Base-by-base conservation (phyloP, 23 red algal species). In the Cyanidioschyzon merolae region DNA sequence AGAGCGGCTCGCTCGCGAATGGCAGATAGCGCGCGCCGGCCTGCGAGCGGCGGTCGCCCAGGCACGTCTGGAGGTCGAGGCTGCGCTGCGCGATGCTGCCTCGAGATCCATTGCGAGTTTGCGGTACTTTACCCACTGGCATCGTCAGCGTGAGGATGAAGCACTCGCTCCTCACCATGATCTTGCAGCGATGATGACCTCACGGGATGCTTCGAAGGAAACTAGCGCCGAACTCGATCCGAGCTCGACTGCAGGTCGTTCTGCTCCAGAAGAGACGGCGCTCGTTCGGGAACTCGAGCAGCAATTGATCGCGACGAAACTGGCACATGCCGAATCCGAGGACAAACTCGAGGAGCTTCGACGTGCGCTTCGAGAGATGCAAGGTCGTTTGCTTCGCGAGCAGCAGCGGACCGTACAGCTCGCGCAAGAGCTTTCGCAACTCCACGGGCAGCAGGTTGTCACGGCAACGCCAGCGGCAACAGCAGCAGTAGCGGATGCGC, bases 271-370 rank as follows among this genome's bases (percentile, higher is more conserved):
- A 3, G 30, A 25, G 29, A 7, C n/a, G n/a, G 63, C 12, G 63
- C 21, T 7, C 12, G 7, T 35, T 35, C 63, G 30, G n/a, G 63
- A 71, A 27, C 63, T 71, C 16, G 63, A 71, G 32, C 63, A 71
- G 63, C 63, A 71, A 32, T 27, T 71, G 2, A 71, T 71, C 29
- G n/a, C 21, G 7, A 27, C 63, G 7, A 71, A 71, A 71, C 2
- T 71, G 32, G 63, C 63, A 7, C 63, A 71, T 35, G 63, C 63
- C 7, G 12, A 71, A 35, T 25, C 63, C 63, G 63, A 71, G 63
- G 32, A 27, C 29, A 7, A 27, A 25, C 2, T 71, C 16, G 63
- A 71, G 7, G 63, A 71, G 29, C 63, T 71, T 25, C 63, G 32
- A 7, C 63, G 30, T 7, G 63, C 21, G 12, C 29, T 71, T 7